Conservation (phyloP, 805 yeast genomes). For the Komagataella pseudopastoris region DNA sequence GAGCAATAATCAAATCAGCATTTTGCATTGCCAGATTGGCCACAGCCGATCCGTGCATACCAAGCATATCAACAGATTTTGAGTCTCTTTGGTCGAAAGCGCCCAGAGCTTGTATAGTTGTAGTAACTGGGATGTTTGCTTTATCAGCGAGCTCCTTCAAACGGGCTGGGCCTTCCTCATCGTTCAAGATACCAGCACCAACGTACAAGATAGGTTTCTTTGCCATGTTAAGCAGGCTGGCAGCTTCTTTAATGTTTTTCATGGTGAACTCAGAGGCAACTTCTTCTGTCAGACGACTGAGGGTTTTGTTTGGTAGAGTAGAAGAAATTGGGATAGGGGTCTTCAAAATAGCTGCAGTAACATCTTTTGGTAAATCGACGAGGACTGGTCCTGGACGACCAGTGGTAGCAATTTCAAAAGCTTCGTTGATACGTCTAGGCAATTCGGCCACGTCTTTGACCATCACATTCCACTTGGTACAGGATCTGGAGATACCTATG, state of each 20-base stretch:
- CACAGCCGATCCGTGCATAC: slow-evolving; percentile 96
- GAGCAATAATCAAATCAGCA: slow-evolving; percentile 86
- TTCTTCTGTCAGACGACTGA: slow-evolving; percentile 54
- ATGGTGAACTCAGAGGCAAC: slow-evolving; percentile 64
- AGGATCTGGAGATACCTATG: slow-evolving; percentile 89
- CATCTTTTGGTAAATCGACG: slow-evolving; percentile 96
- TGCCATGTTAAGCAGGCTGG: slow-evolving; percentile 65
- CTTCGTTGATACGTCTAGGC: slow-evolving; percentile 93
- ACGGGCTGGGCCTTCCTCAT: slow-evolving; percentile 66
- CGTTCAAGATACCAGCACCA: slow-evolving; percentile 81
- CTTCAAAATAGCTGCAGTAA: slow-evolving; percentile 81
- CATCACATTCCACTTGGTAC: slow-evolving; percentile 99
- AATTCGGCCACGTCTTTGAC: slow-evolving; percentile 88
- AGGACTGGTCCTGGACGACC: slow-evolving; percentile 99
- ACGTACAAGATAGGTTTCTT: slow-evolving; percentile 82
- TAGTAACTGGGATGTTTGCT: slow-evolving; percentile 91
- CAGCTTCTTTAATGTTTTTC: slow-evolving; percentile 65
- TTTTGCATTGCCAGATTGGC: slow-evolving; percentile 91
- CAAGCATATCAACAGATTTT: slow-evolving; percentile 89
- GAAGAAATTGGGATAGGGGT: slow-evolving; percentile 73
- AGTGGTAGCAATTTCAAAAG: slow-evolving; percentile 88
- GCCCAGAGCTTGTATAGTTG: slow-evolving; percentile 89
- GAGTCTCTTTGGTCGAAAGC: slow-evolving; percentile 87
- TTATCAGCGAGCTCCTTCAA: slow-evolving; percentile 79
- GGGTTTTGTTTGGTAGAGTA: slow-evolving; percentile 64